Evolutionary conservation across 2,329 filamentous ascomycete species (phyloP).

Genomic region (Cryphonectria parasitica): DNA sequence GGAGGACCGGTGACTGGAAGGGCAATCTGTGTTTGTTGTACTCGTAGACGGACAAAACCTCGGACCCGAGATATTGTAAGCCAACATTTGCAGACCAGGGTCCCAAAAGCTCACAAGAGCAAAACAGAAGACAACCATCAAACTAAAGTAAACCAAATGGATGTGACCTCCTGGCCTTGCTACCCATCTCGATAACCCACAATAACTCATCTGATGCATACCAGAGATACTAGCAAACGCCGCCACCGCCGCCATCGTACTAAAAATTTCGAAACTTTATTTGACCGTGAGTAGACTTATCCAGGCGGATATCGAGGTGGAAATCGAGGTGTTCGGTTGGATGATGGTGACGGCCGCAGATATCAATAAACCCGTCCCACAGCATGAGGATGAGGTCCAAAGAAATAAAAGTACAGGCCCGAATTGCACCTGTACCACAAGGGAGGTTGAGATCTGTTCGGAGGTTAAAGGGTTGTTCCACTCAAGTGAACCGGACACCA

Average conservation of each 20-base stretch:
- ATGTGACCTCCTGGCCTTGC: slow-evolving; percentile 11
- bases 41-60: neutral
- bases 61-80: neutral
- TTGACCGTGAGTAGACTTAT: neutral
- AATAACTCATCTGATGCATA: slow-evolving; percentile 24
- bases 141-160: neutral
- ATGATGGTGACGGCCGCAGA: neutral
- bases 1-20: neutral
- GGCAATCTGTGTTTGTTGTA: slow-evolving; percentile 14
- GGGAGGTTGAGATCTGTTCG: neutral
- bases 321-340: neutral
- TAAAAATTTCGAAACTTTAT: neutral
- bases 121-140: neutral
- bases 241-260: slow-evolving; percentile 14
- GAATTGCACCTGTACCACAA: neutral
- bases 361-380: neutral
- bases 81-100: neutral
- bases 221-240: slow-evolving; percentile 16
- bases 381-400: neutral
- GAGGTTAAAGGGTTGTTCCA: neutral
- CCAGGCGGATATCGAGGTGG: neutral
- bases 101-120: neutral
- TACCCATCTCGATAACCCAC: slow-evolving; percentile 21
- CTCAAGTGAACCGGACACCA: neutral
- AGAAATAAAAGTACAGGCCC: neutral